Conservation (phyloP, 805 yeast genomes). For the Ogataea ramenticola region DNA sequence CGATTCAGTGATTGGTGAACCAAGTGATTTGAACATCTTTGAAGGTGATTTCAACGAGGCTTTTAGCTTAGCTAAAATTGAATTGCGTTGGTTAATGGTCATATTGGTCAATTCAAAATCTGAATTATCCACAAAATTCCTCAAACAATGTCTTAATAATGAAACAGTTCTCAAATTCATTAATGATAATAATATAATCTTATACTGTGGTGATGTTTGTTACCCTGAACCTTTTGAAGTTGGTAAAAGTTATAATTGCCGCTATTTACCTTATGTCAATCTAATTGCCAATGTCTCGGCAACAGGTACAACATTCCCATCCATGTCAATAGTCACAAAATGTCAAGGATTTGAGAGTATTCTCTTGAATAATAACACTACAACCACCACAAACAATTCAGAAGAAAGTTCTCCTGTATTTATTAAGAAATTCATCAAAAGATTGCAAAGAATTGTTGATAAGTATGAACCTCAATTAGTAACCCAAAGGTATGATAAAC, state of each 20-base stretch:
- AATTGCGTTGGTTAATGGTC: slow-evolving; percentile 45
- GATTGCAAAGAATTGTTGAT: slow-evolving; percentile 35
- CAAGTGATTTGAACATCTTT: slow-evolving; percentile 20
- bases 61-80: slow-evolving; percentile 28
- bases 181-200: slow-evolving; percentile 36
- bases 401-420: not conserved
- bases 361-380: slow-evolving; percentile 11
- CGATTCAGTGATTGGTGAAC: slow-evolving; percentile 14
- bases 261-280: slow-evolving; percentile 48
- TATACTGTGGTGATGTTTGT: slow-evolving; percentile 58
- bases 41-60: slow-evolving; percentile 36
- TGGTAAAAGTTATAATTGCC: slow-evolving; percentile 46
- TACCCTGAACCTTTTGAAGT: slow-evolving; percentile 63
- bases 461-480: slow-evolving; percentile 56
- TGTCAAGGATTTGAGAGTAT: slow-evolving; percentile 25
- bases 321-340: slow-evolving; percentile 42
- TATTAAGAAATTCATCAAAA: slow-evolving; percentile 25
- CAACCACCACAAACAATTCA: not conserved
- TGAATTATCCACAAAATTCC: slow-evolving; percentile 32
- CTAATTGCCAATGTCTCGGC: slow-evolving; percentile 51
- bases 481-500: slow-evolving; percentile 51
- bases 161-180: slow-evolving; percentile 33
- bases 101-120: slow-evolving; percentile 42
- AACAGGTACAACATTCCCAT: slow-evolving; percentile 38
- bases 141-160: slow-evolving; percentile 40